These are phyloP conservation scores for Amylocystis lapponica DNA, from an alignment of 768 basidiomycete genomes.

Conservation along the genomic window DNA sequence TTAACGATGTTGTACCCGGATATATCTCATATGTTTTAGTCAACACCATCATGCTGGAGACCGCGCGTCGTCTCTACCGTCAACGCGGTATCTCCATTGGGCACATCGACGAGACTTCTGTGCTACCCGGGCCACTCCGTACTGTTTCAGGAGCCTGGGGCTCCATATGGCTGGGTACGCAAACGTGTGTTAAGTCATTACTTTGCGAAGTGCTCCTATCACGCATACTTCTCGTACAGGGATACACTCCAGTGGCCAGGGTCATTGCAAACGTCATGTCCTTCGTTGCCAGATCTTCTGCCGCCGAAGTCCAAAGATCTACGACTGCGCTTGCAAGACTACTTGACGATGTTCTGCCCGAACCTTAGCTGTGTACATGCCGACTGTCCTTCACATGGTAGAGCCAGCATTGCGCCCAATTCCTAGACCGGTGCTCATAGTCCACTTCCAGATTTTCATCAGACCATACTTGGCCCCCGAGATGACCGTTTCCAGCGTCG, in stretches of 20 bases:
- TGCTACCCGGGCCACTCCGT: constrained; percentile 2
- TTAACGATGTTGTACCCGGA: background rate
- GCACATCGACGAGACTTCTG: constrained; percentile 37
- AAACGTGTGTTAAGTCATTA: no score
- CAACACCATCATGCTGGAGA: constrained; percentile 44
- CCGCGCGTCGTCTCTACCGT: constrained; percentile 36
- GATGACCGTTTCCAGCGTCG: background rate
- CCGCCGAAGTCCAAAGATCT: constrained; percentile 7
- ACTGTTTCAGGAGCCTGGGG: constrained; percentile 4
- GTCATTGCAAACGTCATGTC: background rate
- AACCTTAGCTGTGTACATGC: constrained; percentile 17
- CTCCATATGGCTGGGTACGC: constrained; percentile 4
- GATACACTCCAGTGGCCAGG: constrained; percentile 24
- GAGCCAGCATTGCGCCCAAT: no score
- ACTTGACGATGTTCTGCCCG: constrained; percentile 18
- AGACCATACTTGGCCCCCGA: background rate
- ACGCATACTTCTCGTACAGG: no score
- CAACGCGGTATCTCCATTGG: constrained; percentile 32
- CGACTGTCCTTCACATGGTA: constrained; percentile 18
- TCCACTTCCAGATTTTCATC: background rate
- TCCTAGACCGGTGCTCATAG: background rate
- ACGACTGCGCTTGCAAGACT: constrained; percentile 10
- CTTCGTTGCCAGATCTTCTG: constrained; percentile 4
- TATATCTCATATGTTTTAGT: constrained; percentile 19
- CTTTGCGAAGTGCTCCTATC: no score